phyloP scores from a whole-genome alignment of 495 filamentous ascomycete species.

The Aspergillus saccharolyticus region DNA sequence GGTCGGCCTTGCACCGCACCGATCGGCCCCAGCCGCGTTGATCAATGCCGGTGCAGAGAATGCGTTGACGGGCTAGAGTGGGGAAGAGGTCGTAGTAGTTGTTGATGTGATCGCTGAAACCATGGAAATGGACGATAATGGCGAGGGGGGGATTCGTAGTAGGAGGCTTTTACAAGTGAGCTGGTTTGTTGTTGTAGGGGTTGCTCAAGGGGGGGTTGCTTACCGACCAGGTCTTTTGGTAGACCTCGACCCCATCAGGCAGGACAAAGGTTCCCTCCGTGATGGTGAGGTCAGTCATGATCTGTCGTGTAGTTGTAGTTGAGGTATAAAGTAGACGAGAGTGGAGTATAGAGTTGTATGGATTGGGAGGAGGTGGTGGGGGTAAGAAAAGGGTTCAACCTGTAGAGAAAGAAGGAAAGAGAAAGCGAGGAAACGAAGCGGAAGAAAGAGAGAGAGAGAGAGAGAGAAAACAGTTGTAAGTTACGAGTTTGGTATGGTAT shows the following conservation, averaged over 20 bases:
- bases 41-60: constrained; percentile 71
- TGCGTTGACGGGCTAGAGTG: constrained; percentile 60
- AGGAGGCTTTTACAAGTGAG: too few species aligned
- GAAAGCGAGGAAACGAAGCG: too few species aligned
- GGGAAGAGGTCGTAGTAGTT: constrained; percentile 66
- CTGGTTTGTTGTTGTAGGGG: too few species aligned
- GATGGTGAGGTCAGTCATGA: constrained; percentile 15
- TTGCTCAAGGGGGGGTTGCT: constrained; percentile 18
- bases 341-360: too few species aligned
- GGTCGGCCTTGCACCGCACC: constrained; percentile 42
- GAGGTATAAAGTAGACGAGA: too few species aligned
- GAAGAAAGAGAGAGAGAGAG: too few species aligned
- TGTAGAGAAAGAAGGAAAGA: too few species aligned
- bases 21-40: constrained; percentile 67
- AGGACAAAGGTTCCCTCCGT: constrained; percentile 34
- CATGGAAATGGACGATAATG: constrained; percentile 73
- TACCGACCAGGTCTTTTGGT: constrained; percentile 86
- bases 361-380: too few species aligned
- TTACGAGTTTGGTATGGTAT: too few species aligned
- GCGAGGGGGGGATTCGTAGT: constrained; percentile 48
- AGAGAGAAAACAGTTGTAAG: too few species aligned
- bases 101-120: constrained; percentile 83
- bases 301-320: background rate
- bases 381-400: too few species aligned
- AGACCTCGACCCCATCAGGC: constrained; percentile 56